Conservation (phyloP, 1,139 yeast species). For the Yamadazyma diospyri region DNA sequence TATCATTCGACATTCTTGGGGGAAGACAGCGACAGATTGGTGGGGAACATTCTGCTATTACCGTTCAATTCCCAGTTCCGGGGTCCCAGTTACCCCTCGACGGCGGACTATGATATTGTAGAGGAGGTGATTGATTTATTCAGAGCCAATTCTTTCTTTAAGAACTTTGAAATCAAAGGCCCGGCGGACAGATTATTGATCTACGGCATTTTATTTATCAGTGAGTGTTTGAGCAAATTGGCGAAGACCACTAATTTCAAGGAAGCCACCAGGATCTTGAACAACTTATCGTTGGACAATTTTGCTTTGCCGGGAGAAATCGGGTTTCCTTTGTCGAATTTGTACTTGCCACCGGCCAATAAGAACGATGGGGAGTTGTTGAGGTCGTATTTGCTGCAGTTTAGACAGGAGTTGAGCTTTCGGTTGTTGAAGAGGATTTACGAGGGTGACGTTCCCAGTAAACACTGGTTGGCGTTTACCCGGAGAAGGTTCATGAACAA, state of each 20-base stretch:
- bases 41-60: conserved; percentile 73
- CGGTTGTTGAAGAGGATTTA: conserved; percentile 77
- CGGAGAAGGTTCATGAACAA: conserved; percentile 95
- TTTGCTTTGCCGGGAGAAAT: conserved; percentile 94
- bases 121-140: conserved; percentile 90
- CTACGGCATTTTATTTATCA: conserved; percentile 88
- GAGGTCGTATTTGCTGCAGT: conserved; percentile 79
- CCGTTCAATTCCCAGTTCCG: conserved; percentile 82
- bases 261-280: conserved; percentile 74
- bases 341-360: conserved; percentile 74
- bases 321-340: conserved; percentile 84
- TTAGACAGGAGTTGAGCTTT: conserved; percentile 89
- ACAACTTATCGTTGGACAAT: conserved; percentile 81
- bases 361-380: conserved; percentile 75
- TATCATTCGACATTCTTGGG: conserved; percentile 87
- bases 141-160: conserved; percentile 93
- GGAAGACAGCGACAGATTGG: conserved; percentile 42
- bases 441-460: conserved; percentile 53
- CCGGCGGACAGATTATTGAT: conserved; percentile 92
- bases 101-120: conserved; percentile 81
- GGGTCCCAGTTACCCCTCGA: conserved; percentile 88
- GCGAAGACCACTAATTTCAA: conserved; percentile 38
- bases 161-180: conserved; percentile 94
- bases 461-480: conserved; percentile 94
- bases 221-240: conserved; percentile 76